These are phyloP conservation scores for Ammopiptanthus mongolicus DNA, from an alignment of 306 rosid species.

Conservation along the genomic window DNA sequence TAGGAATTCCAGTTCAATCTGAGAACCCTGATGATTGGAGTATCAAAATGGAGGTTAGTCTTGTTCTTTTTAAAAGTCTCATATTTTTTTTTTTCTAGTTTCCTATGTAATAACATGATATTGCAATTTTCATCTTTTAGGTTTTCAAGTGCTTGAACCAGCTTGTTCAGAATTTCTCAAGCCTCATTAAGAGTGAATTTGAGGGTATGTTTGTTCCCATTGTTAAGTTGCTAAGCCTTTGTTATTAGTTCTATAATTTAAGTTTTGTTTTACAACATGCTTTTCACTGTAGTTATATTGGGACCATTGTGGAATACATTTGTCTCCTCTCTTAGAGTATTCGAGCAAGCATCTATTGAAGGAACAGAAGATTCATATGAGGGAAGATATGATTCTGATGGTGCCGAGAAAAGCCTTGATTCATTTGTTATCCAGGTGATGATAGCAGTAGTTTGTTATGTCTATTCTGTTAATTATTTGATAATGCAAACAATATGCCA, in stretches of 20 bases:
- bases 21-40: constrained; percentile 95
- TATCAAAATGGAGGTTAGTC: constrained; percentile 77
- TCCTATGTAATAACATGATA: background rate
- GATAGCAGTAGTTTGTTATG: constrained; percentile 16
- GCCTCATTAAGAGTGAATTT: constrained; percentile 62
- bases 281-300: constrained; percentile 55
- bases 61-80: background rate
- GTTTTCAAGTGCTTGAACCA: constrained; percentile 95
- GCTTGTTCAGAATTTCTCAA: constrained; percentile 74
- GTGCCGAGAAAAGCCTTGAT: constrained; percentile 85
- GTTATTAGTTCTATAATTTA: constrained; percentile 13
- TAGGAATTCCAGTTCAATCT: constrained; percentile 64
- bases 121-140: constrained; percentile 32
- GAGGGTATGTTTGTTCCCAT: constrained; percentile 44
- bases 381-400: constrained; percentile 96
- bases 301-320: constrained; percentile 89
- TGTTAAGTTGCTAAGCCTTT: constrained; percentile 10
- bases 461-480: background rate
- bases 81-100: background rate
- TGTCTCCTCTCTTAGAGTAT: constrained; percentile 64
- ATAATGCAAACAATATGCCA: background rate
- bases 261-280: constrained; percentile 12
- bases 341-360: constrained; percentile 67
- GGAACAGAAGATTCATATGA: constrained; percentile 73
- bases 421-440: constrained; percentile 86